These are phyloP conservation scores for Leccinum fallax DNA, from an alignment of 1,284 basidiomycete species.

Conservation along the genomic window DNA sequence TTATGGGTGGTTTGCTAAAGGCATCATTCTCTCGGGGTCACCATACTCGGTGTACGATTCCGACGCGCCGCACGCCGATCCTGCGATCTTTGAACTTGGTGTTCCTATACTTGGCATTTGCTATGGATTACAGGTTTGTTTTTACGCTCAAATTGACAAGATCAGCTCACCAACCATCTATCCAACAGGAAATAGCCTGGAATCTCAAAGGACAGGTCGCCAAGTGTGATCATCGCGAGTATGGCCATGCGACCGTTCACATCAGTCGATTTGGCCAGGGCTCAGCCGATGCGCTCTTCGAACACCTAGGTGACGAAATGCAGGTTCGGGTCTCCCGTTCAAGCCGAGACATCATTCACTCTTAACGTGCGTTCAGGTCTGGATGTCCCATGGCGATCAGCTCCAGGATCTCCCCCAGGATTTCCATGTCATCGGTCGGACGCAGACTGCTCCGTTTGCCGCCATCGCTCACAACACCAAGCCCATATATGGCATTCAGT, in stretches of 20 bases:
- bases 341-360: not conserved
- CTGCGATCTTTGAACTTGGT: constrained; percentile 89
- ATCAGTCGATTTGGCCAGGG: constrained; percentile 69
- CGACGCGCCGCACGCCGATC: constrained; percentile 93
- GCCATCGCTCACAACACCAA: constrained; percentile 92
- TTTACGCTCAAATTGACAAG: not conserved
- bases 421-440: constrained; percentile 90
- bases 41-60: constrained; percentile 98
- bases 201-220: constrained; percentile 87
- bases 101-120: constrained; percentile 97
- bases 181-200: constrained; percentile 82
- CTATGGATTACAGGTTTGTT: constrained; percentile 89
- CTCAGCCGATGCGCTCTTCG: constrained; percentile 79
- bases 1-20: constrained; percentile 42
- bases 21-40: constrained; percentile 97
- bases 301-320: constrained; percentile 81
- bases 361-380: constrained; percentile 63
- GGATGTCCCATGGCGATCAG: constrained; percentile 99
- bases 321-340: constrained; percentile 50
- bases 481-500: constrained; percentile 96
- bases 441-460: constrained; percentile 88
- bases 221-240: constrained; percentile 92
- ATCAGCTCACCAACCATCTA: not conserved
- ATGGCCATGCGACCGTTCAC: constrained; percentile 87
- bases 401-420: constrained; percentile 79